These are phyloP conservation scores for Leavenworthia alabamica DNA, from an alignment of 345 rosid genomes.

Conservation along the genomic window DNA sequence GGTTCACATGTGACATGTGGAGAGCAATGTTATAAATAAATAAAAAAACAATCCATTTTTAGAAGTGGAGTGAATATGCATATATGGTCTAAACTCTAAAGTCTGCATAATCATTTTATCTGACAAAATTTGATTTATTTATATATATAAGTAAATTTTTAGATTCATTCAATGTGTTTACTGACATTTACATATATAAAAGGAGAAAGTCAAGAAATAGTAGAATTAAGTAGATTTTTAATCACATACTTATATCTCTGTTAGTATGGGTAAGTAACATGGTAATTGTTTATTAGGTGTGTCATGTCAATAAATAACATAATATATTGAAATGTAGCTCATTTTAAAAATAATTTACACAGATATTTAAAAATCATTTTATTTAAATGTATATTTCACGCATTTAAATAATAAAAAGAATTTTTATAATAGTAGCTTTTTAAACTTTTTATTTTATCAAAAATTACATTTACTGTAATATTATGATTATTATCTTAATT, in stretches of 20 bases:
- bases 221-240: background rate
- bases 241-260: background rate
- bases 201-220: background rate
- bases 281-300: too few species aligned
- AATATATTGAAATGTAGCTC: too few species aligned
- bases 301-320: too few species aligned
- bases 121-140: constrained; percentile 3
- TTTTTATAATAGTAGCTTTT: too few species aligned
- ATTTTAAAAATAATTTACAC: too few species aligned
- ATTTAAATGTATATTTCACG: too few species aligned
- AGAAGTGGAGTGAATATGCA: constrained; percentile 10
- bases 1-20: too few species aligned
- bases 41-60: background rate
- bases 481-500: too few species aligned
- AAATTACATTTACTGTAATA: too few species aligned
- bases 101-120: constrained; percentile 18
- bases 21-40: background rate
- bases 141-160: background rate
- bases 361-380: too few species aligned
- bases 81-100: background rate
- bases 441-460: too few species aligned
- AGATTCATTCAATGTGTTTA: constrained; percentile 4
- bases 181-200: background rate
- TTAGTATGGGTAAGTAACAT: background rate
- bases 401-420: too few species aligned